Evolutionary conservation across 2,329 filamentous ascomycete species (phyloP), one percentile per base, ranked within the genome.

Genomic region (Fusarium paranaense): DNA sequence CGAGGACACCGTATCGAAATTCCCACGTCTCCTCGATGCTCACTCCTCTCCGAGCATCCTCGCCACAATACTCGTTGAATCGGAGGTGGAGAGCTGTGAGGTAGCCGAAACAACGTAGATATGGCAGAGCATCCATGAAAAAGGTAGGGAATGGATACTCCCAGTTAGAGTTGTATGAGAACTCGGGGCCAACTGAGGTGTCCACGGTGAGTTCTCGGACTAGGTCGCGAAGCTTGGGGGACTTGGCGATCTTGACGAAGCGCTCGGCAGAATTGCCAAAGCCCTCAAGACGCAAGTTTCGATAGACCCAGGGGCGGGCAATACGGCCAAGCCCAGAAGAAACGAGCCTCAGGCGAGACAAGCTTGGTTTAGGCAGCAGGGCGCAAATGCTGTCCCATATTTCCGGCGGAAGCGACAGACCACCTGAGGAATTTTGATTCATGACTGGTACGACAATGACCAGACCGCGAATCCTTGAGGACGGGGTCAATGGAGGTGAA

Each of bases 121-220:
- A 72, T 14, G 66, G 62, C 18, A 75, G 32, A 3, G 71, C 40
- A 7, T 69, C 40, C 38, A 74, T 33, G 8, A 76, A 73, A 2
- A 22, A 33, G 2, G 18, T 16, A 1, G 67, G 65, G 6, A 54
- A 22, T 2, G 25, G 33, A 25, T 74, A 71, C 5, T 11, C 4
- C 2, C 42, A 8, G 38, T 66, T 60, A 6, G 7, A 4, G 4
- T 52, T 30, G 40, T 70, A 69, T 2, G 10, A 1, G 14, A 45
- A 67, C 3, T 57, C 63, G 9, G 40, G 38, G 2, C 58, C 66
- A 47, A 73, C 47, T 20, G 54, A 67, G 27, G 67, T 76, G 25
- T 74, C 70, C 13, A 70, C 16, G 1, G 67, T 72, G 20, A 75
- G 64, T 5, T 72, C 69, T 5, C 47, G 59, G 5, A 72, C 73